A percentile compares a stretch with the other conserved stretches of the same genome.
Conservation (phyloP, 1,284 basidiomycete species). For the Stygiomarasmius scandens region DNA sequence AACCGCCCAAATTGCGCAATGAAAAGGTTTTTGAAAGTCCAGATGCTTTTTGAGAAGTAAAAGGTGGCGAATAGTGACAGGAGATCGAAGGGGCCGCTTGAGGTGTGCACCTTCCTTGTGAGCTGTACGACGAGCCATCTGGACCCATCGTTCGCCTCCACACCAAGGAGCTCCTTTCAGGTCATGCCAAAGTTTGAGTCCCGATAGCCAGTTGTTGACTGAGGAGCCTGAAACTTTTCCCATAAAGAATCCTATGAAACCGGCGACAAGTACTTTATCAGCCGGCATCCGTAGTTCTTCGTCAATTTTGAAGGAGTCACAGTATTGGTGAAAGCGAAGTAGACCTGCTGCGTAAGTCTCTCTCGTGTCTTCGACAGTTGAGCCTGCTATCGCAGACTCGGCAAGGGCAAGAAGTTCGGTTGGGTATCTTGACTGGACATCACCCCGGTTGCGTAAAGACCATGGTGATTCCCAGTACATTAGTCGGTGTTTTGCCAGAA, state of each 20-base stretch:
- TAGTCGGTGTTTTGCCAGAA: neutral
- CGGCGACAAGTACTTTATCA: constrained; percentile 23
- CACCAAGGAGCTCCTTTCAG: constrained; percentile 9
- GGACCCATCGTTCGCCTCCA: constrained; percentile 4
- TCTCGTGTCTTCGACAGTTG: constrained; percentile 16
- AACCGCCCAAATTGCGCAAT: constrained; percentile 11
- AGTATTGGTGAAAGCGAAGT: constrained; percentile 36
- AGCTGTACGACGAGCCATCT: neutral
- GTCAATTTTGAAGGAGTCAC: constrained; percentile 28
- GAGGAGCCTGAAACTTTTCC: neutral
- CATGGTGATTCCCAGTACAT: constrained; percentile 1
- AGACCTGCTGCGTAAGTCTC: constrained; percentile 35
- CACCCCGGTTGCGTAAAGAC: neutral
- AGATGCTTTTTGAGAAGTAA: neutral
- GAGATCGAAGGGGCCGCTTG: neutral
- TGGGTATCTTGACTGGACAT: neutral
- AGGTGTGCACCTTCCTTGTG: constrained; percentile 3
- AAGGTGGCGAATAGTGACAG: constrained; percentile 7
- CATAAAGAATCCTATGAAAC: constrained; percentile 24
- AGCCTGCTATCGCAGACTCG: neutral
- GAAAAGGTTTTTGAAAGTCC: neutral
- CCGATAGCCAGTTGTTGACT: constrained; percentile 8
- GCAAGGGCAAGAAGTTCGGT: neutral
- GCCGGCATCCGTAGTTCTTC: constrained; percentile 37
- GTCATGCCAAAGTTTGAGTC: constrained; percentile 12